A percentile compares a stretch with the other conserved stretches of the same genome.
These are phyloP conservation scores for Metarhizium anisopliae DNA, from an alignment of 2,329 filamentous ascomycete species.

Conservation along the genomic window DNA sequence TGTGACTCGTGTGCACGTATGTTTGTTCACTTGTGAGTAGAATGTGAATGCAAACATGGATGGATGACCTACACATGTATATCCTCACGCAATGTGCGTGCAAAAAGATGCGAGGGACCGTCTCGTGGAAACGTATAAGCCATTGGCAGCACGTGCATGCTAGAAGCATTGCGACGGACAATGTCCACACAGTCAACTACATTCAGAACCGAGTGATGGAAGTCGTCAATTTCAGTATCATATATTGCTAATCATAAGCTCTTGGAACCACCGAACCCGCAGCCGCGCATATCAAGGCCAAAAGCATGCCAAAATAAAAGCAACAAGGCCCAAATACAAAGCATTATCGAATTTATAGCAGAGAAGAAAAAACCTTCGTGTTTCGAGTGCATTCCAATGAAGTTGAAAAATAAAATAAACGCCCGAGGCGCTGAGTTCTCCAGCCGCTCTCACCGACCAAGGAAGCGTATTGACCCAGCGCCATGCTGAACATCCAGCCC, in stretches of 20 bases:
- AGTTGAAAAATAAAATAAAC: slow-evolving; percentile 6
- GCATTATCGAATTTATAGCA: neutral
- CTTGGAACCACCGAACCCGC: neutral
- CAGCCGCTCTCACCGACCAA: slow-evolving; percentile 30
- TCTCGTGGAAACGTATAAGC: no score
- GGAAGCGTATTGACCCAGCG: slow-evolving; percentile 18
- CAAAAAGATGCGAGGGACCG: no score
- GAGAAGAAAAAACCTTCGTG: neutral
- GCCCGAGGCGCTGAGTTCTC: slow-evolving; percentile 13
- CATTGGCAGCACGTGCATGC: no score
- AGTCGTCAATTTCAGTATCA: neutral
- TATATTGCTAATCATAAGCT: neutral
- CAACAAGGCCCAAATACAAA: neutral
- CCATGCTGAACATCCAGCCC: slow-evolving; percentile 13
- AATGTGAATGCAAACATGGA: no score
- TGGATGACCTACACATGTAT: no score
- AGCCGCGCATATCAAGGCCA: neutral
- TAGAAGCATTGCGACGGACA: no score
- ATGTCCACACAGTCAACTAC: no score
- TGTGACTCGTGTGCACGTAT: neutral
- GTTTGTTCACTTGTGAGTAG: neutral
- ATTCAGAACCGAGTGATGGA: neutral
- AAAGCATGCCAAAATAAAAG: neutral
- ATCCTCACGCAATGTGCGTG: no score
- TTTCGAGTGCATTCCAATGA: neutral